Percentiles rank a stretch among this genome's conserved stretches.
These are phyloP conservation scores for Begonia loranthoides DNA, from an alignment of 306 rosid genomes.

Conservation along the genomic window DNA sequence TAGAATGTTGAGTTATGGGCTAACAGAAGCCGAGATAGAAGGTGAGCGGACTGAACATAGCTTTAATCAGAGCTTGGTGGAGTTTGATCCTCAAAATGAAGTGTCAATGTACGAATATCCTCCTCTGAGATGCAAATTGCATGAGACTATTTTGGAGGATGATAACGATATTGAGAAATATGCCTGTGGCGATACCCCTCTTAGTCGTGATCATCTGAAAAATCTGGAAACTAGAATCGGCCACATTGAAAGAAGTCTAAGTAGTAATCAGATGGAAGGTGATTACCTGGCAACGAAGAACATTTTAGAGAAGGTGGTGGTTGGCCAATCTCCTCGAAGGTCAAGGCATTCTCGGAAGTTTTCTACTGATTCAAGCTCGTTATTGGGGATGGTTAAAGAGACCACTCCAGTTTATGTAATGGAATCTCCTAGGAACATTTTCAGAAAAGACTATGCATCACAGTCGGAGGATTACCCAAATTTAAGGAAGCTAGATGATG, in stretches of 20 bases:
- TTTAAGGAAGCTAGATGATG: conserved; percentile 44
- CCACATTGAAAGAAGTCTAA: conserved; percentile 66
- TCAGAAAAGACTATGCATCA: conserved; percentile 44
- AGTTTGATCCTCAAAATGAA: conserved; percentile 39
- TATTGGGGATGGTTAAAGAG: conserved; percentile 39
- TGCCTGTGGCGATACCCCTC: conserved; percentile 84
- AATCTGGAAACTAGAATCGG: conserved; percentile 67
- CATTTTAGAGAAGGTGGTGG: conserved; percentile 60
- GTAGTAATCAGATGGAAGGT: conserved; percentile 46
- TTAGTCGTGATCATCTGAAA: conserved; percentile 35
- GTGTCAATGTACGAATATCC: conserved; percentile 62
- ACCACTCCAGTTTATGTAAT: conserved; percentile 17
- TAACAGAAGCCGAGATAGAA: conserved; percentile 59
- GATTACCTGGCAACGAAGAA: conserved; percentile 45
- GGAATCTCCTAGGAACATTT: conserved; percentile 44
- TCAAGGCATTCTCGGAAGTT: conserved; percentile 36
- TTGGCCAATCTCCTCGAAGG: conserved; percentile 65
- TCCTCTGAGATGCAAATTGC: conserved; percentile 60
- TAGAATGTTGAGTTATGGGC: conserved; percentile 88
- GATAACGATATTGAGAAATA: conserved; percentile 72
- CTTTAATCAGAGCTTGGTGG: conserved; percentile 16
- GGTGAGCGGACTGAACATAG: conserved; percentile 19
- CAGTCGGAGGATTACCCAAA: conserved; percentile 45
- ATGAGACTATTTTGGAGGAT: conserved; percentile 33
- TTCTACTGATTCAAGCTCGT: conserved; percentile 46